These are phyloP conservation scores for Tephrocybe sp. DNA, from an alignment of 768 basidiomycete genomes.

Conservation along the genomic window DNA sequence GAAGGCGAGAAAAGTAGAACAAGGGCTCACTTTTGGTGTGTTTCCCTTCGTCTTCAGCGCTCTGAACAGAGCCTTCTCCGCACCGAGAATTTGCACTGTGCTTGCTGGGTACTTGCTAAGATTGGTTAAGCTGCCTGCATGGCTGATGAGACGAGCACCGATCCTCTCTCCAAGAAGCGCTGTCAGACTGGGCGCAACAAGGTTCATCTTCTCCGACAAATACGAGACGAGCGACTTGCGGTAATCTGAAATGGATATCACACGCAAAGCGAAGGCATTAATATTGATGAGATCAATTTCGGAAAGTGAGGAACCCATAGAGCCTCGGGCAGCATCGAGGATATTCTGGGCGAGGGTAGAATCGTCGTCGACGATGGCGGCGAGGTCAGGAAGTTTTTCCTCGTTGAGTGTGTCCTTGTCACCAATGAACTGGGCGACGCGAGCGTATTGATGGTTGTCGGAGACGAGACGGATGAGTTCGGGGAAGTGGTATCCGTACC, in stretches of 20 bases:
- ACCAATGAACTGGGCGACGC: constrained; percentile 79
- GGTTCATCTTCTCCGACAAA: constrained; percentile 95
- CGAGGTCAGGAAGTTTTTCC: constrained; percentile 75
- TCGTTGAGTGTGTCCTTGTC: constrained; percentile 81
- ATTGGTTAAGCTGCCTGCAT: constrained; percentile 95
- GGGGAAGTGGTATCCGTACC: constrained; percentile 99
- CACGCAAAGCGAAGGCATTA: constrained; percentile 83
- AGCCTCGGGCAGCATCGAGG: constrained; percentile 89
- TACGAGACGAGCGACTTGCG: constrained; percentile 87
- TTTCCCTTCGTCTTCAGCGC: constrained; percentile 99
- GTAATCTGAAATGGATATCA: constrained; percentile 91
- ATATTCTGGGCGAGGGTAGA: constrained; percentile 86
- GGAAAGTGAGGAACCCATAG: constrained; percentile 89
- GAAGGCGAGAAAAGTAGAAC: constrained; percentile 3
- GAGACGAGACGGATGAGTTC: constrained; percentile 91
- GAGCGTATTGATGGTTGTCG: constrained; percentile 94
- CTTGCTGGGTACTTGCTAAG: constrained; percentile 97
- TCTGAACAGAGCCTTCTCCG: constrained; percentile 96
- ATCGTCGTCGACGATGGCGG: constrained; percentile 81
- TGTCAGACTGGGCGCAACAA: constrained; percentile 90
- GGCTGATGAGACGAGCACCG: constrained; percentile 89
- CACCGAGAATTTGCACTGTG: constrained; percentile 96
- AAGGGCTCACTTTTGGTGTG: constrained; percentile 64
- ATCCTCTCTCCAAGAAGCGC: constrained; percentile 90
- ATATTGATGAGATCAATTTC: constrained; percentile 97